phyloP scores from a whole-genome alignment of 2,329 filamentous ascomycete genomes.

The Penicillium sp. region DNA sequence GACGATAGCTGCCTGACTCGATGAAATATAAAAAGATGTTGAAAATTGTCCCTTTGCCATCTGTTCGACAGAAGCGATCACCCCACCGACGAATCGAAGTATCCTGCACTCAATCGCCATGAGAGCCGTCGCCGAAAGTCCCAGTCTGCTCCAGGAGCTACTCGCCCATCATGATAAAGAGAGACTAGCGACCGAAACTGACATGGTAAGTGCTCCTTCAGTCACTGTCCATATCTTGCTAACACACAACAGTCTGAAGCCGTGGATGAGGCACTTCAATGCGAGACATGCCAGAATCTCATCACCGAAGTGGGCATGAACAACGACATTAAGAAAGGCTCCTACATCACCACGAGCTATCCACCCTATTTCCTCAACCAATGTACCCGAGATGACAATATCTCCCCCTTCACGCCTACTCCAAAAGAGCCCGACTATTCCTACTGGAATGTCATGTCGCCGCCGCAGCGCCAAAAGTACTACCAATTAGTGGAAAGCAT shows the following conservation, averaged over 20 bases:
- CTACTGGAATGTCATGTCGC: slow-evolving; percentile 14
- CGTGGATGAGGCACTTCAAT: slow-evolving; percentile 25
- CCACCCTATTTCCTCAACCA: slow-evolving; percentile 19
- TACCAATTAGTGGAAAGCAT: slow-evolving; percentile 14
- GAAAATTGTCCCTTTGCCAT: too few species aligned
- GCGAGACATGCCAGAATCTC: slow-evolving; percentile 19
- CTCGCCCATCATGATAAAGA: slow-evolving; percentile 1
- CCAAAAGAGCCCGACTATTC: slow-evolving; percentile 2
- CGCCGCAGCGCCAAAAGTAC: slow-evolving; percentile 13
- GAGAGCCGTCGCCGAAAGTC: too few species aligned
- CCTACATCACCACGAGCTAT: slow-evolving; percentile 15
- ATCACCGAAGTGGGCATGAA: slow-evolving; percentile 14
- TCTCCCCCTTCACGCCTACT: slow-evolving; percentile 12
- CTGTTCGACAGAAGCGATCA: too few species aligned
- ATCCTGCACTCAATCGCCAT: too few species aligned
- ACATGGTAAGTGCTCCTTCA: slow-evolving; percentile 3
- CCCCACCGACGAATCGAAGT: too few species aligned
- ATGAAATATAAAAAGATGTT: too few species aligned
- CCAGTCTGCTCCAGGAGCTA: too few species aligned
- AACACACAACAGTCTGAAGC: slow-evolving; percentile 8
- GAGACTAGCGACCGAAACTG: slow-evolving; percentile 3
- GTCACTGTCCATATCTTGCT: neutral
- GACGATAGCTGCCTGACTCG: too few species aligned
- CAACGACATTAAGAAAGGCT: slow-evolving; percentile 13
- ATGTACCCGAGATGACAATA: slow-evolving; percentile 6